Percentiles rank a stretch among this genome's conserved stretches.
phyloP scores from a whole-genome alignment of 2,329 filamentous ascomycete species.

The Cytospora piceicola region DNA sequence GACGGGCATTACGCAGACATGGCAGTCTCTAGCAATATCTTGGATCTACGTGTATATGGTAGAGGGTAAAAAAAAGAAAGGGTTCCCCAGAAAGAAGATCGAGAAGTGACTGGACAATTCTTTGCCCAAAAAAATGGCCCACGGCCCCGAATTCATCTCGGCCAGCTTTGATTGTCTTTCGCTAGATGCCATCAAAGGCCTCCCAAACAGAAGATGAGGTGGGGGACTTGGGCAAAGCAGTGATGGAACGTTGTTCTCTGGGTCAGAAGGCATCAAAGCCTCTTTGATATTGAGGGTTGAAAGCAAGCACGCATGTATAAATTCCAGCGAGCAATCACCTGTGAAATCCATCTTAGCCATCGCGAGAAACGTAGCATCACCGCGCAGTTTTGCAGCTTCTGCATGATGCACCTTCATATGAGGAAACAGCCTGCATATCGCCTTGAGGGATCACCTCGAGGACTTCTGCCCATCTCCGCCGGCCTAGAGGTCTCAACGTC shows the following conservation, averaged over 20 bases:
- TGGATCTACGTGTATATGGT: not conserved
- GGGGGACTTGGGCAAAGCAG: not conserved
- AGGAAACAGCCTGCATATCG: conserved; percentile 17
- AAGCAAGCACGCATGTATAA: conserved; percentile 29
- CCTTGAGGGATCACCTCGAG: conserved; percentile 5
- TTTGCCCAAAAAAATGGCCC: conserved; percentile 14
- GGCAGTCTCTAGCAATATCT: not conserved
- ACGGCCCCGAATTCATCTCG: conserved; percentile 11
- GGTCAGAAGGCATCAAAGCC: conserved; percentile 24
- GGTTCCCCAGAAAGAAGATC: not conserved
- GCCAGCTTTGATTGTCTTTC: conserved; percentile 14
- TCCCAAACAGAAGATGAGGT: not conserved
- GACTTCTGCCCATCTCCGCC: not conserved
- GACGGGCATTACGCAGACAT: conserved; percentile 5
- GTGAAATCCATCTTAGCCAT: conserved; percentile 41
- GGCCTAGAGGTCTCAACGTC: not conserved
- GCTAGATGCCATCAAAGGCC: not conserved
- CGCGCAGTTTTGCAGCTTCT: conserved; percentile 25
- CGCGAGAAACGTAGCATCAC: conserved; percentile 44
- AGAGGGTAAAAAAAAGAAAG: not conserved
- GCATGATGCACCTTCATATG: conserved; percentile 2
- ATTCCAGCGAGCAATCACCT: conserved; percentile 32
- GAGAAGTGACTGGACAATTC: conserved; percentile 10
- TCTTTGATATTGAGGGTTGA: conserved; percentile 29
- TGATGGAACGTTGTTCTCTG: conserved; percentile 7